These are phyloP conservation scores for Austroboletus olivaceoglutinosus DNA, from an alignment of 1,284 basidiomycete genomes.

Conservation along the genomic window DNA sequence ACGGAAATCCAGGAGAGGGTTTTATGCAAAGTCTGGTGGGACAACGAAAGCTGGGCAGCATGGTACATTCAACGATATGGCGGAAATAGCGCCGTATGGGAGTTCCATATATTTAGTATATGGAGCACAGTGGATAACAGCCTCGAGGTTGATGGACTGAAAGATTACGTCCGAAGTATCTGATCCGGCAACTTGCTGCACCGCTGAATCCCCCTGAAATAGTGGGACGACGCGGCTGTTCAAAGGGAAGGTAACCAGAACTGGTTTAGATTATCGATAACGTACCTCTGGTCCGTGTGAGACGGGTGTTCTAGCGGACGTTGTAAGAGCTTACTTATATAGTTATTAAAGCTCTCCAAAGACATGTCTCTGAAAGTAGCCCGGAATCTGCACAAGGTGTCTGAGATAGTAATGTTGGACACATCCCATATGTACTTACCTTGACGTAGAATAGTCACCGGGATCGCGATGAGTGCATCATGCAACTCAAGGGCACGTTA, in stretches of 20 bases:
- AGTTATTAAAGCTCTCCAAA: no score
- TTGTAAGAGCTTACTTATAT: no score
- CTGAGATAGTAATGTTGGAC: no score
- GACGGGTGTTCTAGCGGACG: no score
- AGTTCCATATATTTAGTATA: constrained; percentile 4
- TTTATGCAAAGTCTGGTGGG: constrained; percentile 19
- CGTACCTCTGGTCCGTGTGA: not conserved
- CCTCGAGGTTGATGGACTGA: not conserved
- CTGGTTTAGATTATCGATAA: not conserved
- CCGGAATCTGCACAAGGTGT: no score
- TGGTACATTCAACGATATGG: constrained; percentile 11
- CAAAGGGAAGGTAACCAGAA: not conserved
- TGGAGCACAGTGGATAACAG: not conserved
- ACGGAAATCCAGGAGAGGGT: not conserved
- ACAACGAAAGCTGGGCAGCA: constrained; percentile 6
- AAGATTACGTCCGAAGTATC: not conserved
- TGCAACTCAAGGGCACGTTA: no score
- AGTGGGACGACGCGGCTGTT: not conserved
- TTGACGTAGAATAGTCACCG: no score
- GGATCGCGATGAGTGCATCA: no score
- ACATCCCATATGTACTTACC: no score
- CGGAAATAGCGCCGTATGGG: not conserved
- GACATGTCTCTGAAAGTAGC: no score
- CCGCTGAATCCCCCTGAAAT: not conserved
- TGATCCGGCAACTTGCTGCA: not conserved